Conservation (phyloP, 108 stramenopile species). For the Seminavis robusta region DNA sequence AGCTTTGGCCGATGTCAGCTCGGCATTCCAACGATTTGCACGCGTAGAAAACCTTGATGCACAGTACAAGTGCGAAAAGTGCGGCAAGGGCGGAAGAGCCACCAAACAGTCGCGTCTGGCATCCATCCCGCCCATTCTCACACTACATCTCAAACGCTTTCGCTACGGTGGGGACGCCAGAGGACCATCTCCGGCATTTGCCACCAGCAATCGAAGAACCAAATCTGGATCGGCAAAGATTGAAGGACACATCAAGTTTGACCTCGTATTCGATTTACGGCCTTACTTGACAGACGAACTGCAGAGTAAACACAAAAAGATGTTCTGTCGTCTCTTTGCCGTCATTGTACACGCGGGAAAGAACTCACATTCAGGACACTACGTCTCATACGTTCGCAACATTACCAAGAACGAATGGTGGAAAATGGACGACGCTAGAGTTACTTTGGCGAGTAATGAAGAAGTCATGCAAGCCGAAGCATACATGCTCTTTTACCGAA, state of each 20-base stretch:
- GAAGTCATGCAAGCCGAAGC: slow-evolving; percentile 83
- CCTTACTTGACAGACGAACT: slow-evolving; percentile 70
- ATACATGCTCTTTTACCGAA: slow-evolving; percentile 89
- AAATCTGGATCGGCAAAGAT: slow-evolving; percentile 86
- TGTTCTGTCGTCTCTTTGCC: slow-evolving; percentile 83
- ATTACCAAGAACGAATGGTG: slow-evolving; percentile 84
- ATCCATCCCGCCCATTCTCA: slow-evolving; percentile 83
- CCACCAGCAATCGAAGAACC: slow-evolving; percentile 9
- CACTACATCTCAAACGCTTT: slow-evolving; percentile 84
- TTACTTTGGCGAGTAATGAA: slow-evolving; percentile 36
- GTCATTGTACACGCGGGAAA: slow-evolving; percentile 87
- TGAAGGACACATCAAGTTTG: slow-evolving; percentile 81
- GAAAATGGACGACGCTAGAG: slow-evolving; percentile 89
- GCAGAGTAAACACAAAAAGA: slow-evolving; percentile 54
- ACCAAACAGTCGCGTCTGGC: slow-evolving; percentile 81
- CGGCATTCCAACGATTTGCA: slow-evolving; percentile 75
- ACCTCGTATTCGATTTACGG: slow-evolving; percentile 62
- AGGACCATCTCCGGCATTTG: neutral
- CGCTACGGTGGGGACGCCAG: slow-evolving; percentile 63
- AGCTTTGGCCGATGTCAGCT: slow-evolving; percentile 50
- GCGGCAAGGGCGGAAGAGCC: slow-evolving; percentile 76
- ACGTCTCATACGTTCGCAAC: slow-evolving; percentile 69
- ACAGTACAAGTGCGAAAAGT: slow-evolving; percentile 87
- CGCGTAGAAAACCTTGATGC: slow-evolving; percentile 72
- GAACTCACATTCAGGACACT: slow-evolving; percentile 84